Conservation (phyloP, 495 filamentous ascomycete genomes). For the Cercophora sp. region DNA sequence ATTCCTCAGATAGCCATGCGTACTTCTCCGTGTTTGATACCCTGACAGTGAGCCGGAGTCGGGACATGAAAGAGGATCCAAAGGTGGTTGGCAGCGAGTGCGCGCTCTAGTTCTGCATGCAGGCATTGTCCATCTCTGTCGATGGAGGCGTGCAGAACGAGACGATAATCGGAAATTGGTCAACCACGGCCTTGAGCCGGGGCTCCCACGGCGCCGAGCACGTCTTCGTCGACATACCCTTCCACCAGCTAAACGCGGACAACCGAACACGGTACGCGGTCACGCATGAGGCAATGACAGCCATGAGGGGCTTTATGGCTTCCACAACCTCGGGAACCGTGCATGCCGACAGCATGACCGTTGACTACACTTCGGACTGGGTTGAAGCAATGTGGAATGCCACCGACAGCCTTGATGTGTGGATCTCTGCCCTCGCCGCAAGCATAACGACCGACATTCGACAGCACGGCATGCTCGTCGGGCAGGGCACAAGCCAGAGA, state of each 20-base stretch:
- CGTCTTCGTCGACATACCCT: slow-evolving; percentile 29
- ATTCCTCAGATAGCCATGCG: slow-evolving; percentile 17
- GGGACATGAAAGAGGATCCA: slow-evolving; percentile 13
- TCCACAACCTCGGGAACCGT: slow-evolving; percentile 27
- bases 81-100: slow-evolving; percentile 19
- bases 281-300: slow-evolving; percentile 25
- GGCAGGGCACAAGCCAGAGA: background rate
- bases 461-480: slow-evolving; percentile 20
- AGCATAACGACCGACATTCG: slow-evolving; percentile 35
- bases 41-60: slow-evolving; percentile 20
- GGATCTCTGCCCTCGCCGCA: slow-evolving; percentile 28
- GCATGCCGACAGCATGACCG: slow-evolving; percentile 16
- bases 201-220: slow-evolving; percentile 21
- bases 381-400: slow-evolving; percentile 36
- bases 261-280: slow-evolving; percentile 25
- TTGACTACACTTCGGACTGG: slow-evolving; percentile 38
- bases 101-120: slow-evolving; percentile 36
- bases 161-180: slow-evolving; percentile 25
- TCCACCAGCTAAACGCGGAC: slow-evolving; percentile 21
- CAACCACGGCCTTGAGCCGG: slow-evolving; percentile 20
- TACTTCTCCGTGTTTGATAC: slow-evolving; percentile 36
- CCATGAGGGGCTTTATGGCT: slow-evolving; percentile 30
- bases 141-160: slow-evolving; percentile 24
- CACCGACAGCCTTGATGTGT: slow-evolving; percentile 21
- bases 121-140: slow-evolving; percentile 25